phyloP scores from a whole-genome alignment of 768 basidiomycete species.

The Pleurotus tuber-regium region DNA sequence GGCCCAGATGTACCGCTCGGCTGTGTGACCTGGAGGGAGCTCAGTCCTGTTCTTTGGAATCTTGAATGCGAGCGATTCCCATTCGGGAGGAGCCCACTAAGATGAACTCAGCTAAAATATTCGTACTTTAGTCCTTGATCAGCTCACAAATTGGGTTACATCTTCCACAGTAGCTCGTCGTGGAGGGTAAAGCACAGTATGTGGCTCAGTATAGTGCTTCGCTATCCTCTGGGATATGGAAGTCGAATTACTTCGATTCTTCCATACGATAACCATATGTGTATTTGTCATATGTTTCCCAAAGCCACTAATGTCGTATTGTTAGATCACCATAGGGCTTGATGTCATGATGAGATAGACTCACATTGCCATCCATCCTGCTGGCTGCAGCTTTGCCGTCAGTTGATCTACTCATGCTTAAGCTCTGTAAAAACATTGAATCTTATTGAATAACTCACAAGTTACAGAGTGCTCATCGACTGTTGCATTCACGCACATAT shows the following conservation, averaged over 20 bases:
- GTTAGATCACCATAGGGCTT: neutral
- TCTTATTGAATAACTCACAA: constrained; percentile 29
- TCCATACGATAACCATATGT: constrained; percentile 58
- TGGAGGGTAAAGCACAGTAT: constrained; percentile 38
- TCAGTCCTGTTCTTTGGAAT: constrained; percentile 35
- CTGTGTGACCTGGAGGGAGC: constrained; percentile 11
- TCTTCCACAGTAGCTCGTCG: constrained; percentile 37
- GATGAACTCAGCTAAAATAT: too few species aligned
- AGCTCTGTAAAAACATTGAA: neutral
- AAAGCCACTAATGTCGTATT: constrained; percentile 39
- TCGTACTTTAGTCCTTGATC: too few species aligned
- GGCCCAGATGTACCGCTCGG: constrained; percentile 8
- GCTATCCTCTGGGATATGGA: constrained; percentile 60
- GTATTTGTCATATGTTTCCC: constrained; percentile 47
- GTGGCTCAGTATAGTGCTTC: constrained; percentile 44
- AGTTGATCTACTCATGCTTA: constrained; percentile 38
- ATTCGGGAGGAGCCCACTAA: constrained; percentile 21
- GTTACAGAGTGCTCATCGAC: constrained; percentile 38
- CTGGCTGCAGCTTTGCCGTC: constrained; percentile 30
- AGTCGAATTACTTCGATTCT: constrained; percentile 45
- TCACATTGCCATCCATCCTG: constrained; percentile 58
- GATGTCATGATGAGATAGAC: constrained; percentile 6
- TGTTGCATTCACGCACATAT: constrained; percentile 48
- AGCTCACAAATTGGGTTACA: constrained; percentile 24
- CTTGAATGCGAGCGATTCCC: constrained; percentile 38